Percentiles rank a stretch among this genome's conserved stretches.
These are phyloP conservation scores for Teunomyces gatunensis DNA, from an alignment of 805 yeast genomes.

Conservation along the genomic window DNA sequence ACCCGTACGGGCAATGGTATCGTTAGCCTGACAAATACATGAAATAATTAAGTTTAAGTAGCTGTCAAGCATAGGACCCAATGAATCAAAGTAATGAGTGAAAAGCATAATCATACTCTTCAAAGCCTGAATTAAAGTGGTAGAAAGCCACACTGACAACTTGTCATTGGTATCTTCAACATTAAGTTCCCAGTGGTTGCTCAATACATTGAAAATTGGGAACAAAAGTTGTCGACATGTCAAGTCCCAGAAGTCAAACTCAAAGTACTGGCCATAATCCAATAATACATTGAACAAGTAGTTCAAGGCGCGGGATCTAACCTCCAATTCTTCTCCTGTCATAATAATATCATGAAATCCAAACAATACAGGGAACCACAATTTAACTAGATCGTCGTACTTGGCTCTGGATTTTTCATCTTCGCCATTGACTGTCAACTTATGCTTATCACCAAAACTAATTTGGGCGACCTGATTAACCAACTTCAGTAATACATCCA, in stretches of 20 bases:
- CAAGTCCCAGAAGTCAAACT: conserved; percentile 74
- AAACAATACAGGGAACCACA: conserved; percentile 84
- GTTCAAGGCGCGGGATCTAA: conserved; percentile 82
- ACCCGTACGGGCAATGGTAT: conserved; percentile 93
- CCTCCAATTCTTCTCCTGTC: conserved; percentile 93
- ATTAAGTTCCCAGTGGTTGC: conserved; percentile 66
- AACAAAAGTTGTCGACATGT: conserved; percentile 76
- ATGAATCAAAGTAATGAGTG: conserved; percentile 74
- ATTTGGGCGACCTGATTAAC: conserved; percentile 57
- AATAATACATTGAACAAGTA: conserved; percentile 78
- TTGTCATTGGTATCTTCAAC: conserved; percentile 75
- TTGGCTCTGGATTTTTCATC: conserved; percentile 14
- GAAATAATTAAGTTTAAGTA: conserved; percentile 74
- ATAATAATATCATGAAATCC: conserved; percentile 87
- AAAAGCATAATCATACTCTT: conserved; percentile 83
- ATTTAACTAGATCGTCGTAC: conserved; percentile 45
- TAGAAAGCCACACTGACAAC: conserved; percentile 91
- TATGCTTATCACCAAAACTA: conserved; percentile 24
- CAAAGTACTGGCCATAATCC: conserved; percentile 76
- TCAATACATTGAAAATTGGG: conserved; percentile 84
- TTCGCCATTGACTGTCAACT: conserved; percentile 10
- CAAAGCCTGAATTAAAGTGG: conserved; percentile 93
- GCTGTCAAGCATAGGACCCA: conserved; percentile 73
- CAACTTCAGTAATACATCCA: conserved; percentile 66
- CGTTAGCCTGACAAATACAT: conserved; percentile 95